Percentiles rank a stretch among this genome's conserved stretches.
Evolutionary conservation across 1,284 basidiomycete genomes (phyloP).

Genomic region (Boletus mariae): DNA sequence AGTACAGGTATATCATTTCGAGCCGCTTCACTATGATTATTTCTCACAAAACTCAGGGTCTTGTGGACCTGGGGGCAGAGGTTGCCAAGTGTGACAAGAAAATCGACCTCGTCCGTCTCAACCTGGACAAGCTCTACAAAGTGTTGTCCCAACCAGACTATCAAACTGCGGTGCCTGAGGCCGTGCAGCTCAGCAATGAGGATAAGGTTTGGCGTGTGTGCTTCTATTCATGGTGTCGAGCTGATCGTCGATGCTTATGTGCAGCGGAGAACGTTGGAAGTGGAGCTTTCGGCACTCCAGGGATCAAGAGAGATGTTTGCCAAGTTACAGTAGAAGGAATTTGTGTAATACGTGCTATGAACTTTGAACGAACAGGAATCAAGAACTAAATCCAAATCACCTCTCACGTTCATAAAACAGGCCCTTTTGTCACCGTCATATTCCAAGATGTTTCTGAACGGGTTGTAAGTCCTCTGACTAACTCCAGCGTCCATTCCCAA

Average conservation of each 20-base stretch:
- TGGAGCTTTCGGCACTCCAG: conserved; percentile 60
- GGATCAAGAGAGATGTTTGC: conserved; percentile 58
- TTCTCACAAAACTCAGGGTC: conserved; percentile 51
- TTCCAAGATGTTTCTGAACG: background rate
- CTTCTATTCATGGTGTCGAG: background rate
- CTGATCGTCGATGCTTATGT: background rate
- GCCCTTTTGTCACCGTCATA: background rate
- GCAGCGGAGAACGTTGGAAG: conserved; percentile 60
- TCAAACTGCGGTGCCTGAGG: conserved; percentile 71
- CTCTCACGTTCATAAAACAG: background rate
- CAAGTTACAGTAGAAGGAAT: conserved; percentile 21
- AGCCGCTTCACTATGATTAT: background rate
- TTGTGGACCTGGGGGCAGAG: conserved; percentile 81
- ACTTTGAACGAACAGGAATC: background rate
- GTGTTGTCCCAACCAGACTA: conserved; percentile 75
- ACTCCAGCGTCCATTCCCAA: background rate
- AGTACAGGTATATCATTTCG: conserved; percentile 57
- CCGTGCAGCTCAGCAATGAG: conserved; percentile 70
- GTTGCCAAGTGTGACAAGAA: conserved; percentile 88
- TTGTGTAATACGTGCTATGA: background rate
- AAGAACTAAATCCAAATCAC: too few relatives aligned
- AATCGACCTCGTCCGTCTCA: conserved; percentile 64
- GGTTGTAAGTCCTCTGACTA: background rate
- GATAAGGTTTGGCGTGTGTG: conserved; percentile 61
- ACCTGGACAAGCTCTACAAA: conserved; percentile 75